Evolutionary conservation across 2,329 filamentous ascomycete species (phyloP).

Genomic region (Monilinia fructicola): DNA sequence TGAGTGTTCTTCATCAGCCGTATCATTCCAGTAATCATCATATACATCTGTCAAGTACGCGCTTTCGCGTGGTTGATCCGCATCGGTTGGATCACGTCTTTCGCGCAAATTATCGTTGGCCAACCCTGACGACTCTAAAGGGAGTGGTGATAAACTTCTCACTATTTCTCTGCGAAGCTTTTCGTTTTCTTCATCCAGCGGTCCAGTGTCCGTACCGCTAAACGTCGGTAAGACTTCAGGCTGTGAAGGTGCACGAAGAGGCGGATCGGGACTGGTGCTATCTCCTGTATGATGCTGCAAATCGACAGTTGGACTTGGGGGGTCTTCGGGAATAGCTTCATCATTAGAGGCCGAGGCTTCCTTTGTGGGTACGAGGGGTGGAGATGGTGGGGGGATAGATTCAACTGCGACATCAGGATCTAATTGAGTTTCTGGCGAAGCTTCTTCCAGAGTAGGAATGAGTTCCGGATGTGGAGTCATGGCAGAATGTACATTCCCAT

Average conservation of each 20-base stretch:
- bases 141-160: slow-evolving; percentile 60
- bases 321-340: background rate
- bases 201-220: slow-evolving; percentile 30
- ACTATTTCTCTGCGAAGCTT: slow-evolving; percentile 72
- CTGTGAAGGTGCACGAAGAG: slow-evolving; percentile 11
- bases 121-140: slow-evolving; percentile 34
- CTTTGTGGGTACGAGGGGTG: slow-evolving; percentile 50
- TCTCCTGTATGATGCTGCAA: background rate
- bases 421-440: slow-evolving; percentile 31
- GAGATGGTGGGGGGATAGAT: slow-evolving; percentile 40
- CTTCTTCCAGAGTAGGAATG: slow-evolving; percentile 30
- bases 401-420: slow-evolving; percentile 34
- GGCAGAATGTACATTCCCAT: slow-evolving; percentile 33
- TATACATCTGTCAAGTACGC: slow-evolving; percentile 65
- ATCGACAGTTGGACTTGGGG: too few species aligned
- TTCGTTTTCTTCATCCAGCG: slow-evolving; percentile 62
- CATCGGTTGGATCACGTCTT: background rate
- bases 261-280: background rate
- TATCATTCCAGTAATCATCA: slow-evolving; percentile 63
- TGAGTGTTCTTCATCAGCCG: slow-evolving; percentile 42
- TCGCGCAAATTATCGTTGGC: slow-evolving; percentile 24
- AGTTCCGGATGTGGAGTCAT: slow-evolving; percentile 33
- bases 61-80: slow-evolving; percentile 51
- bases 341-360: slow-evolving; percentile 35
- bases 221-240: slow-evolving; percentile 30